A percentile compares a stretch with the other conserved stretches of the same genome.
These are phyloP conservation scores for Phytopythium ostracodes DNA, from an alignment of 352 stramenopile species.

Conservation along the genomic window DNA sequence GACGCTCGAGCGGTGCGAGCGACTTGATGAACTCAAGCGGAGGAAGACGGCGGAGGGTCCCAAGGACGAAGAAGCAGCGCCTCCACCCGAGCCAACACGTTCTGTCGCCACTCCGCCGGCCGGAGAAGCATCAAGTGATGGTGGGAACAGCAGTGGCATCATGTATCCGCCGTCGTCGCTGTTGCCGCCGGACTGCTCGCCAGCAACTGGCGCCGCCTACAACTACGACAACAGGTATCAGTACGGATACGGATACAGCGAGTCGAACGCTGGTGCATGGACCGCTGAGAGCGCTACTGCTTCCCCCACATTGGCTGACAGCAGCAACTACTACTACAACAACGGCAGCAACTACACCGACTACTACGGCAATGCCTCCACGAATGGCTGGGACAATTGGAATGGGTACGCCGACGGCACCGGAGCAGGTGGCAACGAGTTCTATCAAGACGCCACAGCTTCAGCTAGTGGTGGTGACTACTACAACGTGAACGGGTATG, in stretches of 20 bases:
- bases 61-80: background rate
- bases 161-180: background rate
- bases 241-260: constrained; percentile 13
- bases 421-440: background rate
- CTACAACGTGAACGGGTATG: background rate
- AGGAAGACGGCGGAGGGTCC: constrained; percentile 11
- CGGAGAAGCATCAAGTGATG: background rate
- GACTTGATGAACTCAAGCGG: constrained; percentile 7
- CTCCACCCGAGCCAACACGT: background rate
- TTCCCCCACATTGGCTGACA: background rate
- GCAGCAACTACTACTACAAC: constrained; percentile 11
- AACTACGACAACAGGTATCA: constrained; percentile 10
- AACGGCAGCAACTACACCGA: constrained; percentile 6
- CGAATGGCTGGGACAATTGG: background rate
- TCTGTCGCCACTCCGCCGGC: background rate
- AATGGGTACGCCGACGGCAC: constrained; percentile 2
- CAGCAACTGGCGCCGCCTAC: background rate
- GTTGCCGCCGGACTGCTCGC: background rate
- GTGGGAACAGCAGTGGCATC: background rate
- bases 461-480: background rate
- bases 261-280: background rate
- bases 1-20: constrained; percentile 21
- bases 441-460: background rate
- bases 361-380: constrained; percentile 7
- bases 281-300: background rate